Conservation (phyloP, 2,329 filamentous ascomycete species). For the Scopulariopsis brevicaulis region DNA sequence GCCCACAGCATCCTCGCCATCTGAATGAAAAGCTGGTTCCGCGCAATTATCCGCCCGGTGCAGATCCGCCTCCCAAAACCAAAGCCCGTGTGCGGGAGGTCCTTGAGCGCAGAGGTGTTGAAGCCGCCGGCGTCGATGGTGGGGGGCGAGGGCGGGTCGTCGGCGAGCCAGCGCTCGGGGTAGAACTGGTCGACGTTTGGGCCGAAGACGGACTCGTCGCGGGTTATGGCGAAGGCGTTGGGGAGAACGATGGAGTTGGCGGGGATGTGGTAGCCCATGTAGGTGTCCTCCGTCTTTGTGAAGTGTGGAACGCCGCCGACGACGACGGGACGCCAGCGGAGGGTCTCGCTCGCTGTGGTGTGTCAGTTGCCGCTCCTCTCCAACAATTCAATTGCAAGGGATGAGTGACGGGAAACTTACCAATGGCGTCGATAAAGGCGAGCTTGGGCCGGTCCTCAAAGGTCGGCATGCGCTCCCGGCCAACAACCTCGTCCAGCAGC, state of each 20-base stretch:
- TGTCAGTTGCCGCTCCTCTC: background rate
- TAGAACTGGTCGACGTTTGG: conserved; percentile 15
- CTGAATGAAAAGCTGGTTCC: conserved; percentile 28
- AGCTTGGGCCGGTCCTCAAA: conserved; percentile 25
- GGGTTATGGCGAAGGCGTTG: conserved; percentile 26
- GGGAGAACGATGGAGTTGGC: conserved; percentile 28
- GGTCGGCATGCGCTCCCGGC: conserved; percentile 21
- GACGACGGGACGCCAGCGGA: conserved; percentile 31
- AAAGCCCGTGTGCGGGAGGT: conserved; percentile 25
- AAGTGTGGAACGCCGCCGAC: conserved; percentile 25
- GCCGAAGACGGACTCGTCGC: conserved; percentile 28
- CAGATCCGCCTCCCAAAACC: conserved; percentile 35
- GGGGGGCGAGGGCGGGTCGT: background rate
- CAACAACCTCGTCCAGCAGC: conserved; percentile 28
- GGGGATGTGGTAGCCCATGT: conserved; percentile 27
- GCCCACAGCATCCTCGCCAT: conserved; percentile 37
- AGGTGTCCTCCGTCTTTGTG: conserved; percentile 20
- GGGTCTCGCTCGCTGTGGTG: conserved; percentile 21
- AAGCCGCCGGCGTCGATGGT: conserved; percentile 6
- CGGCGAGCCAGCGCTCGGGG: conserved; percentile 19
- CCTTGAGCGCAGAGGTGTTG: conserved; percentile 10
- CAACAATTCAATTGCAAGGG: background rate
- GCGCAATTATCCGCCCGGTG: conserved; percentile 31
- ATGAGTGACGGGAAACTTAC: background rate
- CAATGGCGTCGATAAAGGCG: conserved; percentile 27